A percentile compares a stretch with the other conserved stretches of the same genome.
Evolutionary conservation across 2,329 filamentous ascomycete species (phyloP).

Genomic region (Canariomyces notabilis): DNA sequence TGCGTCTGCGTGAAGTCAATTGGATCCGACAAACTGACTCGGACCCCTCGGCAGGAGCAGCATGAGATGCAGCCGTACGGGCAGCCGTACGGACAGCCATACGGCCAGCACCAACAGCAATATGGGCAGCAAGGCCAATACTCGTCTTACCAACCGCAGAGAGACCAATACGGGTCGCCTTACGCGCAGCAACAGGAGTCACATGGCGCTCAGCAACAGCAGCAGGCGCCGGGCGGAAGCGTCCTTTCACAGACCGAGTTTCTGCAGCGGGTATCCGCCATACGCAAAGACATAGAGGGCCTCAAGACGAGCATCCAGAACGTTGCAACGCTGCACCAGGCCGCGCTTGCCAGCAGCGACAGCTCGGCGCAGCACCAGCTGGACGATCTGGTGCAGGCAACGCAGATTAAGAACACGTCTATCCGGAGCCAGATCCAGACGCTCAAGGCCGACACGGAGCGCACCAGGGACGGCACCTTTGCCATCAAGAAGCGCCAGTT

Average conservation of each 20-base stretch:
- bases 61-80: slow-evolving; percentile 53
- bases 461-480: slow-evolving; percentile 56
- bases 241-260: slow-evolving; percentile 62
- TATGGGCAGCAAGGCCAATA: slow-evolving; percentile 10
- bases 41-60: slow-evolving; percentile 34
- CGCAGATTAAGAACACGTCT: slow-evolving; percentile 65
- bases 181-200: slow-evolving; percentile 6
- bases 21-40: slow-evolving; percentile 6
- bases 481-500: slow-evolving; percentile 66
- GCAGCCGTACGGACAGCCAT: slow-evolving; percentile 12
- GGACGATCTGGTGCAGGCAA: slow-evolving; percentile 63
- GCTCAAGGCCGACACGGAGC: slow-evolving; percentile 64
- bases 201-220: slow-evolving; percentile 15
- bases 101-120: slow-evolving; percentile 16
- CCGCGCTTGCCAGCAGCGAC: slow-evolving; percentile 63
- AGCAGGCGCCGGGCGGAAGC: slow-evolving; percentile 20
- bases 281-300: slow-evolving; percentile 62
- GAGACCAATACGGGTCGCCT: slow-evolving; percentile 8
- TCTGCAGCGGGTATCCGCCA: slow-evolving; percentile 59
- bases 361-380: slow-evolving; percentile 50
- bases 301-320: slow-evolving; percentile 62
- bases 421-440: slow-evolving; percentile 77
- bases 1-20: not conserved
- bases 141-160: slow-evolving; percentile 8
- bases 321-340: slow-evolving; percentile 67